A percentile compares a stretch with the other conserved stretches of the same genome.
phyloP scores from a whole-genome alignment of 805 yeast species.

The Wilhelminamyces savonicus region DNA sequence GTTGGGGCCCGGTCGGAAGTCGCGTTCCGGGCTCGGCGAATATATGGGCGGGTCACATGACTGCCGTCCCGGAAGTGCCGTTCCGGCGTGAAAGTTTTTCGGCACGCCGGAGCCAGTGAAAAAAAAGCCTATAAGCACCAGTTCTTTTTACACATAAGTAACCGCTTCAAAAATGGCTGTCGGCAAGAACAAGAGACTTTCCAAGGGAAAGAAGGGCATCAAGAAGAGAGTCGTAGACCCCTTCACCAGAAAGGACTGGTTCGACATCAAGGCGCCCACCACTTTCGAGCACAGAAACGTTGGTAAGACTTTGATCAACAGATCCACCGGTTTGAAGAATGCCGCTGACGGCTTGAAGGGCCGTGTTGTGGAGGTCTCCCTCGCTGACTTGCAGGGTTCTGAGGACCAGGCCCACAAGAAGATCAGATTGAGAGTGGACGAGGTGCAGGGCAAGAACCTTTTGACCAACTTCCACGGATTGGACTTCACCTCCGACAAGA shows the following conservation, averaged over 20 bases:
- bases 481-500: conserved; percentile 5
- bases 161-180: conserved; percentile 2
- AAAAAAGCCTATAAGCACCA: too few relatives aligned
- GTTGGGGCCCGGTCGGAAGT: too few relatives aligned
- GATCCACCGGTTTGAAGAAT: conserved; percentile 6
- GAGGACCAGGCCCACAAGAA: conserved; percentile 5
- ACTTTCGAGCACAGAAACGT: conserved; percentile 4
- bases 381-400: conserved; percentile 5
- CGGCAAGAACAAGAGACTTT: conserved; percentile 7
- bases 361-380: conserved; percentile 3
- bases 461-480: conserved; percentile 5
- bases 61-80: too few relatives aligned
- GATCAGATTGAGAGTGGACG: conserved; percentile 4
- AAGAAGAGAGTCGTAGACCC: conserved; percentile 7
- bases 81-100: too few relatives aligned
- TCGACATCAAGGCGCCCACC: conserved; percentile 6
- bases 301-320: conserved; percentile 5
- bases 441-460: conserved; percentile 5
- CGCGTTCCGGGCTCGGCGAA: too few relatives aligned
- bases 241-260: conserved; percentile 6
- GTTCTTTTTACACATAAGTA: too few relatives aligned
- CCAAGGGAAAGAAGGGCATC: conserved; percentile 6
- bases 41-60: too few relatives aligned
- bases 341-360: conserved; percentile 6
- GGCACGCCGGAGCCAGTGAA: too few relatives aligned